Percentiles rank a stretch among this genome's conserved stretches.
These are phyloP conservation scores for Sporothrix brasiliensis DNA, from an alignment of 2,329 filamentous ascomycete genomes.

Conservation along the genomic window DNA sequence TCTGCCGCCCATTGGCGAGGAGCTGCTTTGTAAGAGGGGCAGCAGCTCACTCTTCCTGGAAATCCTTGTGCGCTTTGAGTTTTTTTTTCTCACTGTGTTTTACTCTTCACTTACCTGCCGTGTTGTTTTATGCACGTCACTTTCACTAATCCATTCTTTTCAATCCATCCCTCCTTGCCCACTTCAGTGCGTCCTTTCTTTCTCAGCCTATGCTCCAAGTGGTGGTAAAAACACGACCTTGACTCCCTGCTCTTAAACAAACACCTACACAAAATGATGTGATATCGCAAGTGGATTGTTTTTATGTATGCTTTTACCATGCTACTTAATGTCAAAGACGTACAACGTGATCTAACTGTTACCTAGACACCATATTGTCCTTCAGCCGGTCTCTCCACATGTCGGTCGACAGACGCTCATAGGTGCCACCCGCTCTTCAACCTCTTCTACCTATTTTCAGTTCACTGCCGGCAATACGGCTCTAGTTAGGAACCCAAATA, in stretches of 20 bases:
- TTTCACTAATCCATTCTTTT: background rate
- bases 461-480: background rate
- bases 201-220: background rate
- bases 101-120: background rate
- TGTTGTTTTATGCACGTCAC: slow-evolving; percentile 5
- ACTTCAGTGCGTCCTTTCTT: background rate
- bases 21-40: slow-evolving; percentile 29
- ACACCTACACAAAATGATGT: background rate
- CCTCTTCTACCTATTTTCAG: background rate
- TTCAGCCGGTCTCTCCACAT: background rate
- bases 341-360: slow-evolving; percentile 16
- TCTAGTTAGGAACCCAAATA: no score
- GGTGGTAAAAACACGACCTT: background rate
- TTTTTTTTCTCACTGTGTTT: background rate
- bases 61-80: slow-evolving; percentile 22
- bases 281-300: background rate
- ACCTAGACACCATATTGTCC: background rate
- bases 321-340: background rate
- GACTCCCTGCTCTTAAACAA: background rate
- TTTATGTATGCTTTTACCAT: background rate
- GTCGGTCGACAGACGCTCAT: slow-evolving; percentile 2
- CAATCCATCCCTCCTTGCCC: background rate
- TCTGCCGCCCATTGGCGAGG: slow-evolving; percentile 27
- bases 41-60: slow-evolving; percentile 6
- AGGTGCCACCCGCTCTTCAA: background rate